phyloP scores from a whole-genome alignment of 179 eudicot genomes.

The Spinacia oleracea region DNA sequence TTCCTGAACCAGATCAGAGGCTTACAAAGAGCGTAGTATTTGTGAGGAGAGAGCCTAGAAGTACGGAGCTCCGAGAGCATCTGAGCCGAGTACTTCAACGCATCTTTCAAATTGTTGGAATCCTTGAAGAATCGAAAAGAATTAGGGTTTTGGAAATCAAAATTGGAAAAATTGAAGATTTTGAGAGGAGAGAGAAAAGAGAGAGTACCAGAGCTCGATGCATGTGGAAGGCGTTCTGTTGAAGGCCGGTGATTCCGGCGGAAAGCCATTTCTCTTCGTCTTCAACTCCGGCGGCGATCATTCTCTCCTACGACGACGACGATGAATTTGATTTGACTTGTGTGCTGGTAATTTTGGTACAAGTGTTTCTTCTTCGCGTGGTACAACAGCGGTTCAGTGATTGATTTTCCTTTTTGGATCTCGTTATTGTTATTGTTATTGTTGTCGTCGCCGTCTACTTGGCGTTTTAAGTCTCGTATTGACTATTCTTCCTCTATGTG shows the following conservation, averaged over 20 bases:
- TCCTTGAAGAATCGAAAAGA: slow-evolving; percentile 47
- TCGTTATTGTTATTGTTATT: background rate
- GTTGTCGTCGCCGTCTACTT: no score
- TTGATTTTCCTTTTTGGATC: background rate
- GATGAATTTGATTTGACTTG: slow-evolving; percentile 24
- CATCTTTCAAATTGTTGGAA: slow-evolving; percentile 86
- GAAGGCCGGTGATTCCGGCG: slow-evolving; percentile 85
- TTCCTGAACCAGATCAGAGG: slow-evolving; percentile 16
- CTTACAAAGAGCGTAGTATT: slow-evolving; percentile 91
- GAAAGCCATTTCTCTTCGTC: slow-evolving; percentile 95
- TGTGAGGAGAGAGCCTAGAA: slow-evolving; percentile 85
- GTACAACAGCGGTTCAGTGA: background rate
- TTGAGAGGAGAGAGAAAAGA: background rate
- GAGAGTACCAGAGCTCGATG: slow-evolving; percentile 86
- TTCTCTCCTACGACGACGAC: slow-evolving; percentile 29
- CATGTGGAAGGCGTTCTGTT: slow-evolving; percentile 94
- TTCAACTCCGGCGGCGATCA: slow-evolving; percentile 72
- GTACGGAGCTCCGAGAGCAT: slow-evolving; percentile 97
- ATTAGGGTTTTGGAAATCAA: slow-evolving; percentile 36
- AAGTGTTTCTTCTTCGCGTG: background rate
- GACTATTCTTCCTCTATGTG: no score
- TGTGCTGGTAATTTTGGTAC: background rate
- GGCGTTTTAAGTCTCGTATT: no score
- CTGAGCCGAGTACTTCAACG: slow-evolving; percentile 89
- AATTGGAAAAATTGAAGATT: slow-evolving; percentile 3